Evolutionary conservation across 768 basidiomycete species (phyloP).

Genomic region (Leccinum incarnatum): DNA sequence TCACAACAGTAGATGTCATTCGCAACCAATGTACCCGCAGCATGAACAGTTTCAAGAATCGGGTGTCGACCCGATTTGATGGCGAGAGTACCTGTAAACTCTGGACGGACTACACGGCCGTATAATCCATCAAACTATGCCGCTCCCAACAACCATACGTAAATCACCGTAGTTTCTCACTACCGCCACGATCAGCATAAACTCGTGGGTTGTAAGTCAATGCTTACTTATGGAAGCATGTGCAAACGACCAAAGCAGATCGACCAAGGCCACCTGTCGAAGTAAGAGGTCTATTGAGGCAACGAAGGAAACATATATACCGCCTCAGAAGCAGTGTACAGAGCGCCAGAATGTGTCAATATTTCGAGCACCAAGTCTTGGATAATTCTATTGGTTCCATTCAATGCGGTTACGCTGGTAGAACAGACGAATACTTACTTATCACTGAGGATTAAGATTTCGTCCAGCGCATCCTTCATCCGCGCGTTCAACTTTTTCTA

Average conservation of each 20-base stretch:
- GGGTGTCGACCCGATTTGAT: conserved; percentile 91
- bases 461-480: conserved; percentile 90
- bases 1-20: conserved; percentile 91
- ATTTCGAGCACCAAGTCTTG: conserved; percentile 73
- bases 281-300: not conserved
- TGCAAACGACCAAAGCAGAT: conserved; percentile 89
- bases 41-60: conserved; percentile 71
- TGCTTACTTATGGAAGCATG: conserved; percentile 74
- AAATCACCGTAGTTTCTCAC: conserved; percentile 49
- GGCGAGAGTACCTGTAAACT: conserved; percentile 86
- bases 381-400: conserved; percentile 56
- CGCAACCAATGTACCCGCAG: conserved; percentile 68
- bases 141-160: not conserved
- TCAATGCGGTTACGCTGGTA: not conserved
- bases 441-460: conserved; percentile 82
- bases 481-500: conserved; percentile 87
- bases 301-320: conserved; percentile 34
- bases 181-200: conserved; percentile 13
- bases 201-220: not conserved
- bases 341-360: conserved; percentile 65
- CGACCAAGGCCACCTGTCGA: conserved; percentile 74
- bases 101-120: conserved; percentile 67
- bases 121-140: not conserved
- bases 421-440: conserved; percentile 41
- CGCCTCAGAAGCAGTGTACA: conserved; percentile 92